These are phyloP conservation scores for Podospora appendiculata DNA, from an alignment of 495 filamentous ascomycete genomes.

Conservation along the genomic window DNA sequence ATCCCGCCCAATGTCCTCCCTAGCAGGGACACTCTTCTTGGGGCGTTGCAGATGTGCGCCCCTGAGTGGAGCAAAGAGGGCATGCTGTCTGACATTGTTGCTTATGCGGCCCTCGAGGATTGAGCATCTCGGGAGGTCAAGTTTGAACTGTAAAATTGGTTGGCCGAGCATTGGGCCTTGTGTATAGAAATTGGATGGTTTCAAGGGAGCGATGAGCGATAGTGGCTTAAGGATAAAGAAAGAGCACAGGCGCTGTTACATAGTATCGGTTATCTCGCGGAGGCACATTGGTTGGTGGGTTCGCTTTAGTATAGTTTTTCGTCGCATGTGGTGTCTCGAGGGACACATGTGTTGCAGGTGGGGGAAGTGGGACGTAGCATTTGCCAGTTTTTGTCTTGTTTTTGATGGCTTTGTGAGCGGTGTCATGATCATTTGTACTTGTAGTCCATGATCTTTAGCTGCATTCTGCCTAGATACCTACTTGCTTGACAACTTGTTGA, in stretches of 20 bases:
- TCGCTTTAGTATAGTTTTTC: background rate
- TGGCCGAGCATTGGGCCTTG: background rate
- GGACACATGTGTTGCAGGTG: background rate
- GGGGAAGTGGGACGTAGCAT: no score
- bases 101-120: slow-evolving; percentile 58
- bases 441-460: no score
- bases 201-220: background rate
- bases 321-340: background rate
- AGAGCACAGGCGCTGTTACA: background rate
- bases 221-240: background rate
- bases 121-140: slow-evolving; percentile 10
- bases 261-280: background rate
- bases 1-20: slow-evolving; percentile 62
- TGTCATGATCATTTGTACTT: no score
- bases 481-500: no score
- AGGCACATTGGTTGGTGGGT: background rate
- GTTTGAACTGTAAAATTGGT: background rate
- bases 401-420: no score
- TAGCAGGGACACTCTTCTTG: slow-evolving; percentile 61
- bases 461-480: no score
- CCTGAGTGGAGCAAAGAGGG: slow-evolving; percentile 45
- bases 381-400: no score
- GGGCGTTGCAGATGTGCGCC: slow-evolving; percentile 53
- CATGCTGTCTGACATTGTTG: slow-evolving; percentile 65
- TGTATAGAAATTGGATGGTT: background rate